Base-by-base conservation (phyloP, 352 stramenopile species). In the Pythium grandisporangium region DNA sequence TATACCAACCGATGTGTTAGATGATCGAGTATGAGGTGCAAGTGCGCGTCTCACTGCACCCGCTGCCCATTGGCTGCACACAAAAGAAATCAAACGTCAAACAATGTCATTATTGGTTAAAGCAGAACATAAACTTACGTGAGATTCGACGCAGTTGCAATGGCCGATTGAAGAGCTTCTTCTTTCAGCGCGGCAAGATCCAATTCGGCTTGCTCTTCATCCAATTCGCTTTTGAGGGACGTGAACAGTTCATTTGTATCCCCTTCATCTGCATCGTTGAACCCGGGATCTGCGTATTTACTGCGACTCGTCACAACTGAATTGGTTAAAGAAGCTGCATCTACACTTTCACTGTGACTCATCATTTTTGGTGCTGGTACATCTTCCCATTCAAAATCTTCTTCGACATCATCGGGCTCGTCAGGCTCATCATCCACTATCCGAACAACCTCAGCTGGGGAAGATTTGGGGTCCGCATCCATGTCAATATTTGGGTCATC, bases 101-200 rank as follows among this genome's bases (percentile, higher is more conserved):
- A 26, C 4, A n/a, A n/a, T n/a, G n/a, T n/a, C n/a, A n/a, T n/a
- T n/a, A n/a, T n/a, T n/a, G n/a, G n/a, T n/a, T n/a, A n/a, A n/a
- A 29, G 19, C 22, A 30, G 27, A 34, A 17, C 6, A 46, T 29
- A 8, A 4, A 60, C 62, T 35, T 60, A 80, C 63, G 79, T 93
- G 13, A 93, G 61, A 41, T 93, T 93, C 0, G 79, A 87, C n/a
- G 79, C 79, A 11, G 79, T 93, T 4, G 51, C 57, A 43, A 93
- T 81, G 2, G 74, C 79, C 45, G 79, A 88, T 17, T 85, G 62
- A 21, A 93, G 45, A 13, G 79, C 79, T 42, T 92, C 78, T 37
- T 77, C 55, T 38, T 79, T 72, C 3, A 84, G 51, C 30, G 65
- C 43, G 7, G 66, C 55, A 11, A 91, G 42, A 59, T 88, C 77